Base-by-base conservation (phyloP, 2,329 filamentous ascomycete species). In the Colletotrichum sp. region DNA sequence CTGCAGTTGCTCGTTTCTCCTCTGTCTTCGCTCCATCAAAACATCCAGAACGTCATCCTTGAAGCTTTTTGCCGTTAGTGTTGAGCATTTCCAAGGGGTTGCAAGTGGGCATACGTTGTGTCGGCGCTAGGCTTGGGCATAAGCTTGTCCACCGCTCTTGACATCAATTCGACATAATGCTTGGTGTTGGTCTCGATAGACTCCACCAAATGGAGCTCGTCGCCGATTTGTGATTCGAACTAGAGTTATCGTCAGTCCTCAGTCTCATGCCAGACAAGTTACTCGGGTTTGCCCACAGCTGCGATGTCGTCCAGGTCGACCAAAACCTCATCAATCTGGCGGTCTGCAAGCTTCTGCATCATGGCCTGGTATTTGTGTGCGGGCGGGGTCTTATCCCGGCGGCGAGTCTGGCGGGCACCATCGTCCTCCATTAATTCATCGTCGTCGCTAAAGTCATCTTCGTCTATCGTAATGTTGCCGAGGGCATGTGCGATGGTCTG, bases 31-130 rank as follows among this genome's bases (percentile, higher is more conserved):
- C 55, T 95, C 95, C 94, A 98, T 98, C 81, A 99, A 94, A 34
- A 99, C 95, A 85, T 99, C 97, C 59, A 99, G 90, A 12, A 99
- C 96, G 85, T 99, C 97, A 82, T 98, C 96, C 85, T 99, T 99
- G 90, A 98, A 99, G 79, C 94, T 95, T 79, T 43, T 48, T 21
- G 52, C 30, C 24, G 43, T 72, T 63, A 76, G 74, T 13, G n/a
- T 65, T 4, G 36, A 21, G 13, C 10, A 28, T 10, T 55, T n/a
- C 21, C 26, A 26, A 16, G 61, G 43, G 60, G 70, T 48, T 76
- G 59, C 52, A 18, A 12, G 15, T 63, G 48, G 16, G 82, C 92
- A 80, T 89, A 95, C 91, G 91, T 96, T 79, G 96, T 90, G 78
- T 98, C 95, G 69, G 89, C 89, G 16, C 92, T 94, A 55, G 96